Conservation (phyloP, 176 grass and related monocot species). For the Phoenix roebelenii region DNA sequence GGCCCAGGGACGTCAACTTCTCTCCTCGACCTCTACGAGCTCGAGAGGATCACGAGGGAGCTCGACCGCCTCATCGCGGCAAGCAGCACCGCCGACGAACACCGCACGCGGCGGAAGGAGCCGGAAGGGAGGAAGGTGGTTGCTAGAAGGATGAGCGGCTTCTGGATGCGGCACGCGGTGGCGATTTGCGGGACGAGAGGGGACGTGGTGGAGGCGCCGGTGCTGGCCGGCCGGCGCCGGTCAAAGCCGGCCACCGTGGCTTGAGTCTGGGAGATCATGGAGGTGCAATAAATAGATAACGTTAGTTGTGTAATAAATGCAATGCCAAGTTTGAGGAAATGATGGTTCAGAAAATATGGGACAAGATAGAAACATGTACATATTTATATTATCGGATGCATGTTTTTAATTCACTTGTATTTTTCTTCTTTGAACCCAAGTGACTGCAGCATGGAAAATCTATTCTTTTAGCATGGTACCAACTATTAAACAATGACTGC, state of each 20-base stretch:
- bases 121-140: background rate
- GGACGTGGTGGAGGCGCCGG: conserved; percentile 1
- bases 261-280: too few relatives aligned
- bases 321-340: too few relatives aligned
- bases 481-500: too few relatives aligned
- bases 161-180: conserved; percentile 32
- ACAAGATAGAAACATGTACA: too few relatives aligned
- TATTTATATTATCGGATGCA: too few relatives aligned
- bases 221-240: background rate
- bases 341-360: too few relatives aligned
- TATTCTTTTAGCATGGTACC: too few relatives aligned
- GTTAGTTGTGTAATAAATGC: too few relatives aligned
- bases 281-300: too few relatives aligned
- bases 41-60: conserved; percentile 57
- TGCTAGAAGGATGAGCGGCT: background rate
- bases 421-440: too few relatives aligned
- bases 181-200: conserved; percentile 17
- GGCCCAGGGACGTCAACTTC: background rate
- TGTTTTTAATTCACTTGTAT: too few relatives aligned
- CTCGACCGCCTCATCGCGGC: conserved; percentile 35
- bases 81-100: background rate
- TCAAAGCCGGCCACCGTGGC: background rate
- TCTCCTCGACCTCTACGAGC: conserved; percentile 77
- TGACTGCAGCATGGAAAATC: too few relatives aligned
- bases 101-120: background rate